Percentiles rank a stretch among this genome's conserved stretches.
Evolutionary conservation across 140 eudicot species (phyloP).

Genomic region (Erigeron philadelphicus): DNA sequence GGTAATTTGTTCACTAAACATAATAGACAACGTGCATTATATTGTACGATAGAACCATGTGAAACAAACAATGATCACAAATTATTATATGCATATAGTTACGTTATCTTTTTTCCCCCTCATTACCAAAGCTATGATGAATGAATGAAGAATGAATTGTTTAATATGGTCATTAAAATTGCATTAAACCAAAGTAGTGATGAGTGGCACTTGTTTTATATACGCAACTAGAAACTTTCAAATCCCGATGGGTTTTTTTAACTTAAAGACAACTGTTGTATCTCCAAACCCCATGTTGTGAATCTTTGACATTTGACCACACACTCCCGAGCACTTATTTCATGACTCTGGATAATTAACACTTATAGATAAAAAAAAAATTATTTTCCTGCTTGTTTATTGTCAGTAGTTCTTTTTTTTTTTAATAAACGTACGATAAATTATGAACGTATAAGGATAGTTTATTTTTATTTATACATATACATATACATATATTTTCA

Average conservation of each 20-base stretch:
- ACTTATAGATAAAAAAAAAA: not conserved
- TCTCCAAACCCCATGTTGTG: constrained; percentile 30
- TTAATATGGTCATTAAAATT: constrained; percentile 24
- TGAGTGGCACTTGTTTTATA: constrained; percentile 25
- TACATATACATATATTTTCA: too few relatives aligned
- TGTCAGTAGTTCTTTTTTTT: too few relatives aligned
- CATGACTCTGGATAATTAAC: too few relatives aligned
- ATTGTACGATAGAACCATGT: too few relatives aligned
- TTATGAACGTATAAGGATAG: too few relatives aligned
- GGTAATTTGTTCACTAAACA: too few relatives aligned
- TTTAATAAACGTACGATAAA: too few relatives aligned
- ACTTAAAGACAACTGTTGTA: constrained; percentile 27
- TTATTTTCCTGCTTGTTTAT: not conserved
- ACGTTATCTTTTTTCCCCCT: not conserved
- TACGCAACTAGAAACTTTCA: constrained; percentile 18
- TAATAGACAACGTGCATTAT: too few relatives aligned
- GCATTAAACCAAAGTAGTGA: constrained; percentile 32
- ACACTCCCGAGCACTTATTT: not conserved
- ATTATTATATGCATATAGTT: too few relatives aligned
- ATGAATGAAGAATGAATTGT: not conserved
- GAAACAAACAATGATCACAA: too few relatives aligned
- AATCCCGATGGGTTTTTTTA: constrained; percentile 25
- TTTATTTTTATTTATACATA: too few relatives aligned
- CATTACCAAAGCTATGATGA: too few relatives aligned
- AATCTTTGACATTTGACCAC: constrained; percentile 39